Conservation (phyloP, 1,284 basidiomycete genomes). For the Phaffia rhodozyma region DNA sequence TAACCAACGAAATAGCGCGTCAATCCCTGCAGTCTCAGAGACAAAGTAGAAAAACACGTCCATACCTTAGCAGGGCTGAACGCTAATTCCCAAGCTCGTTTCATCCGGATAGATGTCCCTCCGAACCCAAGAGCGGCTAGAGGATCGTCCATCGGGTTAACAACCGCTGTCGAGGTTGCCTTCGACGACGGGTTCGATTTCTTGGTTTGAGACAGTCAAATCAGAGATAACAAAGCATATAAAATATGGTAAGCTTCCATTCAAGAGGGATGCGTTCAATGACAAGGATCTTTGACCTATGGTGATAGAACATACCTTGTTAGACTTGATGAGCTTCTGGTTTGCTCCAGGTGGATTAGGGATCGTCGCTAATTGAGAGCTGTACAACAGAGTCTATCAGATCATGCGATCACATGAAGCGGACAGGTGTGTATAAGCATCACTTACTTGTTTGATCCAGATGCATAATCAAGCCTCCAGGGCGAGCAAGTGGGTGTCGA, state of each 20-base stretch:
- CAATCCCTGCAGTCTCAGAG: neutral
- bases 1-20: neutral
- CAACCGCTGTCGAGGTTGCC: neutral
- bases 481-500: neutral
- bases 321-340: constrained; percentile 1
- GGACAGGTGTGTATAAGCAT: no score
- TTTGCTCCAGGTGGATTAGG: constrained; percentile 12
- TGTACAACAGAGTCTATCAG: no score
- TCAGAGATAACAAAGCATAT: no score
- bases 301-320: neutral
- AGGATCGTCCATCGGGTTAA: constrained; percentile 17
- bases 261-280: neutral
- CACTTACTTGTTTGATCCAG: neutral
- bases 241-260: neutral
- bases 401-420: no score
- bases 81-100: constrained; percentile 78
- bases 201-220: no score
- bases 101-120: constrained; percentile 46
- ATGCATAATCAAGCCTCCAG: neutral
- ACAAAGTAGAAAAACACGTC: neutral
- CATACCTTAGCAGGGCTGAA: constrained; percentile 8
- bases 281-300: no score
- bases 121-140: constrained; percentile 11
- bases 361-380: neutral
- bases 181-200: no score